Percentiles rank a stretch among this genome's conserved stretches.
Evolutionary conservation across 441 rosid species (phyloP).

Genomic region (Populus hybrid): DNA sequence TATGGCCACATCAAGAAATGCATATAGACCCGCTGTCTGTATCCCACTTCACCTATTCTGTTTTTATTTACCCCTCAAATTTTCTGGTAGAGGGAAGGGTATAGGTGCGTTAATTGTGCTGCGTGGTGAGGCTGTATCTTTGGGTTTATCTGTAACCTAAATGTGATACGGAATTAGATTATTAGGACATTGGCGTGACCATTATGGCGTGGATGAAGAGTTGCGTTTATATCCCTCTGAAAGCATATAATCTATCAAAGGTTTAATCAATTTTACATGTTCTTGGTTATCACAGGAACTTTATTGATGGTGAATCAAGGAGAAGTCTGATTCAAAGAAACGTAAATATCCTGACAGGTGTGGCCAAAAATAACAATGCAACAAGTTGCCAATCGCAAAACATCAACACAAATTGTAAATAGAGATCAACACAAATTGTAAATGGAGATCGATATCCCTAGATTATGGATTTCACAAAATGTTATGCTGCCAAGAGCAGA

Average conservation of each 20-base stretch:
- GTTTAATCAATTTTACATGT: background rate
- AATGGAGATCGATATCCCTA: background rate
- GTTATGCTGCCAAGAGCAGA: background rate
- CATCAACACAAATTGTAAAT: background rate
- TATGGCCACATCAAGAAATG: background rate
- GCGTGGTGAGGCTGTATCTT: background rate
- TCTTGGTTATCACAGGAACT: background rate
- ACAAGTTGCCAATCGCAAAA: background rate
- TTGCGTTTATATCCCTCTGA: background rate
- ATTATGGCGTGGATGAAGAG: background rate
- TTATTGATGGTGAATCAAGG: background rate
- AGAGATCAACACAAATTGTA: no score
- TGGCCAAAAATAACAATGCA: background rate
- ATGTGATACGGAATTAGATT: background rate
- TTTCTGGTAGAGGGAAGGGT: background rate
- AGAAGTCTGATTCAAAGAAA: background rate
- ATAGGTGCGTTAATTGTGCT: background rate
- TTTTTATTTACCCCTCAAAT: no score
- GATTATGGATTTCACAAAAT: background rate
- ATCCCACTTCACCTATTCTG: background rate
- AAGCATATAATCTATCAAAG: background rate
- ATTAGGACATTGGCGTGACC: background rate
- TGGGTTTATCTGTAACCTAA: background rate
- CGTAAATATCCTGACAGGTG: background rate
- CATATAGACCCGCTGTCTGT: background rate